Base-by-base conservation (phyloP, 2,329 filamentous ascomycete genomes). In the Sclerotinia minor region DNA sequence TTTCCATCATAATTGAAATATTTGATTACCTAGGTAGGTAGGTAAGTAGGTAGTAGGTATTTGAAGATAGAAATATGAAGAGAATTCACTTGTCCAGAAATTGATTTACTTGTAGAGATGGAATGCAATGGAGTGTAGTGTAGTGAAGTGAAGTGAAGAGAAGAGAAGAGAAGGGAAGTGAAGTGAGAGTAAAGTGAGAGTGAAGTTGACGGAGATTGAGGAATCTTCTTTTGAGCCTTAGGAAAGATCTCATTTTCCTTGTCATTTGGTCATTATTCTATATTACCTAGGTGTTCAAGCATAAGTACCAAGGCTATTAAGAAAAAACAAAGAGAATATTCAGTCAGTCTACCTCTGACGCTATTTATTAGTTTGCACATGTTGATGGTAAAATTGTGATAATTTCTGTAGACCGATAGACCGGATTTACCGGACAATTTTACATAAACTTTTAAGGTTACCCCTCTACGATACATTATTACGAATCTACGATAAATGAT, bases 1-100 rank as follows among this genome's bases (percentile, higher is more conserved):
- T 38, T 11, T 50, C 44, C n/a, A n/a, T 58, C 64, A 60, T 66
- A 4, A 61, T 26, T 8, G 5, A 61, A 32, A 38, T 50, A 7
- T 58, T 11, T 26, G 32, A n/a, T 13, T 24, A 38, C 2, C 2
- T 38, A 35, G 5, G 1, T 13, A 38, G 38, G 6, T 38, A 38
- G 38, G 3, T 38, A 26, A n/a, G n/a, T n/a, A n/a, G n/a, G n/a
- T n/a, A n/a, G n/a, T n/a, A n/a, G 38, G 3, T 38, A 26, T 11
- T 26, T 26, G 35, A 41, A 58, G 45, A 19, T 47, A 21, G 44
- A 47, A 26, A 50, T 38, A 11, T 32, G 26, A n/a, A 32, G 41
- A 47, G 6, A 60, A 47, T 24, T 15, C 41, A 47, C 49, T 54
- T 54, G 52, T 54, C 17, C 26, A 21, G n/a, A 21, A 8, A 49